Evolutionary conservation across 2,329 filamentous ascomycete species (phyloP).

Genomic region (Aspergillus intermedius): DNA sequence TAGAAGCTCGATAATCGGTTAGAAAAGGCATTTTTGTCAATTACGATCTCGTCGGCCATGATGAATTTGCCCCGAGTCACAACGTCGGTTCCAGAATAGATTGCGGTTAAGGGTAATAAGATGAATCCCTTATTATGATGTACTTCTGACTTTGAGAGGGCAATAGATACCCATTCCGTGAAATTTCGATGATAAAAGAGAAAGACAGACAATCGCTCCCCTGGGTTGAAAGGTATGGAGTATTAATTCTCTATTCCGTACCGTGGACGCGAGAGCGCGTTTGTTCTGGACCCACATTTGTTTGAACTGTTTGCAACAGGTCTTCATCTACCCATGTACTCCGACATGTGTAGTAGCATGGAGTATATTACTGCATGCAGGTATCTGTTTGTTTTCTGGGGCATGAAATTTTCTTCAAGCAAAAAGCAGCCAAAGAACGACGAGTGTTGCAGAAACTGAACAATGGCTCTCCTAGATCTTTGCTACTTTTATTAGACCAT

Average conservation of each 20-base stretch:
- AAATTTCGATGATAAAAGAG: not conserved
- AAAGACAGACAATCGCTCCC: not conserved
- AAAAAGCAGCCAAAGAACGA: too few species aligned
- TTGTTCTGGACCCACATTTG: conserved; percentile 3
- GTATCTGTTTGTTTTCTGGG: not conserved
- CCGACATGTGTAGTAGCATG: too few species aligned
- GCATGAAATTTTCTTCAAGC: too few species aligned
- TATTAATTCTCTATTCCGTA: not conserved
- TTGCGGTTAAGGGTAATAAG: not conserved
- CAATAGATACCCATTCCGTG: too few species aligned
- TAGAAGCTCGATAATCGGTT: conserved; percentile 83
- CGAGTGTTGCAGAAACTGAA: too few species aligned
- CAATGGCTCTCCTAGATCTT: too few species aligned
- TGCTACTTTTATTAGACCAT: too few species aligned
- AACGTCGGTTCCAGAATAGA: not conserved
- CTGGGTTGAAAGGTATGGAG: not conserved
- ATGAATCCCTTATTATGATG: too few species aligned
- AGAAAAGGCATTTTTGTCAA: conserved; percentile 90
- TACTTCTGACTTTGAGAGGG: too few species aligned
- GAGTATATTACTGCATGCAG: not conserved
- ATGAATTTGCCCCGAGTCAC: conserved; percentile 5
- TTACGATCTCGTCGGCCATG: conserved; percentile 80
- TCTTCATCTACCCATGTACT: too few species aligned
- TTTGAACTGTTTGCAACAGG: conserved; percentile 15
- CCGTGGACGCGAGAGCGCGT: conserved; percentile 1